Base-by-base conservation (phyloP, 2,329 filamentous ascomycete species). In the Trichoderma semiorbis region DNA sequence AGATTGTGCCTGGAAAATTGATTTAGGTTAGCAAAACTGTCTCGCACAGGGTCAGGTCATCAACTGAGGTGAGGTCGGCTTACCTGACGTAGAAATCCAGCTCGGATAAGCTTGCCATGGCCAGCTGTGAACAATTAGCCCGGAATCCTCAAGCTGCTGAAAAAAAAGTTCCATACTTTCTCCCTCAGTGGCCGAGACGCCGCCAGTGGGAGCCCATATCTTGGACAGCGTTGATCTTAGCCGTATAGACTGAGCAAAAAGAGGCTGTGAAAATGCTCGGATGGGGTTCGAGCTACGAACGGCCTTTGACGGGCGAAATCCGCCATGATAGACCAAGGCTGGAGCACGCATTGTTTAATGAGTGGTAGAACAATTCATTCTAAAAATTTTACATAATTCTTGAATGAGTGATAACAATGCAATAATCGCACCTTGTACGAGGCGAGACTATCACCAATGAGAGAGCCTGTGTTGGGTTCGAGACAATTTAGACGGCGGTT, bases 181-280 rank as follows among this genome's bases (percentile, higher is more conserved):
- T 67, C 86, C 84, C 57, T 87, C 83, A 30, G 84, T 84, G 53
- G 85, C 84, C 72, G 90, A 85, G 69, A 93, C 89, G 8, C 92
- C 90, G 57, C 91, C 90, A 1, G 91, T 93, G 2, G 94, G 93
- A 32, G 91, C 86, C 93, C 95, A 98, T 80, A 94, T 88, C 60
- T 85, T 90, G 4, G 93, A 95, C 11, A 95, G 80, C 57, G 78
- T 80, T 43, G 79, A 80, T 58, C 81, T 79, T 64, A 73, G 72
- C 32, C 74, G 73, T 63, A 63, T 60, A 36, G 74, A 70, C 65
- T 74, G 91, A 85, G 77, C 57, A 62, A 73, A 50, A 65, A 72
- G 70, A 43, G 76, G 72, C 61, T 72, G 72, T 39, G 77, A 77
- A 70, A 77, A 74, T 58, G 75, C 53, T 74, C 77, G 74, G 21